phyloP scores from a whole-genome alignment of 768 basidiomycete species.

The Kwoniella sp. region DNA sequence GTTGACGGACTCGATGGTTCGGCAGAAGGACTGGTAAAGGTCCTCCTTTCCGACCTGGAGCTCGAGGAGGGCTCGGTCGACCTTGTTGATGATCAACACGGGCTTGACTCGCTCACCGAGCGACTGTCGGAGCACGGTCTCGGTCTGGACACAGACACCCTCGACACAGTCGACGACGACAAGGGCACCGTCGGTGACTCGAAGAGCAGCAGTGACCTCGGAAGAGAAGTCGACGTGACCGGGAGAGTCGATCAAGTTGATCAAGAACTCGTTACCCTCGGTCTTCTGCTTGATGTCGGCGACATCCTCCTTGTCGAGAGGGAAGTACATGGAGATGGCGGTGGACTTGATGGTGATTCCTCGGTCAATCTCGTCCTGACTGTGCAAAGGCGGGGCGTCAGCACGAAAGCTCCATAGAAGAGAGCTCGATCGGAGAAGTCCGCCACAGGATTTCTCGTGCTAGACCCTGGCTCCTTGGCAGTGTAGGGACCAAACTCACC shows the following conservation, averaged over 20 bases:
- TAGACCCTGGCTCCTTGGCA: too few relatives aligned
- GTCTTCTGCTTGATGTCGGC: conserved; percentile 88
- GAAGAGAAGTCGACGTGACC: conserved; percentile 99
- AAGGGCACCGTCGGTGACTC: conserved; percentile 98
- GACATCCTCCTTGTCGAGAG: conserved; percentile 85
- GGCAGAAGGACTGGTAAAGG: conserved; percentile 94
- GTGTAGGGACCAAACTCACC: conserved; percentile 50
- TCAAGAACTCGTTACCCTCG: conserved; percentile 90
- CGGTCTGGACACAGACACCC: conserved; percentile 99
- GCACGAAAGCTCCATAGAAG: too few relatives aligned
- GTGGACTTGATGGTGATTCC: conserved; percentile 99
- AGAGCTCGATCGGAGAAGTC: conserved; percentile 1
- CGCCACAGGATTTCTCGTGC: neutral
- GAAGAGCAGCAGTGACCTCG: conserved; percentile 98
- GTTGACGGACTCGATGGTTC: conserved; percentile 96
- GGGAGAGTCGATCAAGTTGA: conserved; percentile 99
- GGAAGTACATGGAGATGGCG: conserved; percentile 99
- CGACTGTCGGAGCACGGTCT: conserved; percentile 96
- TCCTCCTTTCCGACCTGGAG: conserved; percentile 95
- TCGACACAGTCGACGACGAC: conserved; percentile 99
- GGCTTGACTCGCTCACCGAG: conserved; percentile 98
- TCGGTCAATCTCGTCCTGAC: conserved; percentile 95
- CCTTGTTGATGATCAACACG: conserved; percentile 99
- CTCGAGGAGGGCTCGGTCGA: conserved; percentile 97
- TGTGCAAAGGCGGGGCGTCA: conserved; percentile 7